Base-by-base conservation (phyloP, 306 rosid genomes). In the Cucumis melo region DNA sequence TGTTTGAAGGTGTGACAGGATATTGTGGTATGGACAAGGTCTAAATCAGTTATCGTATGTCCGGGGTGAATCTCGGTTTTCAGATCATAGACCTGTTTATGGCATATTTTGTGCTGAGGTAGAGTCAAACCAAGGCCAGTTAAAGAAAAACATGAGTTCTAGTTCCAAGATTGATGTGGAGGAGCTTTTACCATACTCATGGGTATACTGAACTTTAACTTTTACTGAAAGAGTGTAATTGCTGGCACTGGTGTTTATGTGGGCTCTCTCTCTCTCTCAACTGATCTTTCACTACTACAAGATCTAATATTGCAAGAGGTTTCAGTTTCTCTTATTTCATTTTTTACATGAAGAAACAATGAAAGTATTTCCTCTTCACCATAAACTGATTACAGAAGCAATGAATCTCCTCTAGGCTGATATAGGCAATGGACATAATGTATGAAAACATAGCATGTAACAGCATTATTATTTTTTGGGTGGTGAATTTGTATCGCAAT, bases 21-120 rank as follows among this genome's bases (percentile, higher is more conserved):
- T 94, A 78, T 80, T 94, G 88, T 94, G 98, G 99, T 82, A 85
- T 54, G 99, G 98, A 56, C 96, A 92, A 88, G 99, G 99, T 46
- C 98, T 94, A 34, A 96, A 87, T 73, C 99, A 94, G 78, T 23
- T 73, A 75, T 92, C 96, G 12, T 94, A 94, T 70, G 96, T 92
- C 62, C 97, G 99, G 0, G 98, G 99, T 11, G 98, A 94, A 70
- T 94, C 99, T 9, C 87, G 88, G 44, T 94, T 94, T 82, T 94
- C 98, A n/a, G 99, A 94, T 81, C 99, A 94, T 80, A 86, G 97
- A 80, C 99, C 98, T 5, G 99, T 94, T 54, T 94, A 90, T 76
- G 97, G 96, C 50, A 70, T 92, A 61, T 94, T 94, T 83, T 89
- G 93, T 90, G 98, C 97, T n/a, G 99, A 94, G 89, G 98, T 94